These are phyloP conservation scores for Colletotrichum sp. DNA, from an alignment of 2,329 filamentous ascomycete species.

Conservation along the genomic window DNA sequence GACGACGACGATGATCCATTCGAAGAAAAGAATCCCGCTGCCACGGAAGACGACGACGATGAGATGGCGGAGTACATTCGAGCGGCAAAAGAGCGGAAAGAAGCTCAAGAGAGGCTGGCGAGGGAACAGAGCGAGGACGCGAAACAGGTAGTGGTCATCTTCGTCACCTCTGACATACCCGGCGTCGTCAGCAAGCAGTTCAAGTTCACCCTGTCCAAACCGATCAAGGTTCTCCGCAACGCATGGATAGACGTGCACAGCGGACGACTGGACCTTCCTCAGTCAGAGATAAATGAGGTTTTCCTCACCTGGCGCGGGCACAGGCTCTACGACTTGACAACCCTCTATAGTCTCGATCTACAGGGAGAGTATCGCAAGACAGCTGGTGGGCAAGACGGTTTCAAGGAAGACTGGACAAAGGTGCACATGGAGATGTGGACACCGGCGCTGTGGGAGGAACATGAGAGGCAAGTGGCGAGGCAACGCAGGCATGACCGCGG, in stretches of 20 bases:
- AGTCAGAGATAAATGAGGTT: slow-evolving; percentile 55
- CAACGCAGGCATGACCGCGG: slow-evolving; percentile 48
- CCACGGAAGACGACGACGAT: slow-evolving; percentile 32
- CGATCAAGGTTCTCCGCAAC: slow-evolving; percentile 68
- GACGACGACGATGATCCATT: slow-evolving; percentile 26
- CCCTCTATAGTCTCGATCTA: slow-evolving; percentile 71
- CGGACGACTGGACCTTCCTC: slow-evolving; percentile 35
- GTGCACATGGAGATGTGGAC: slow-evolving; percentile 84
- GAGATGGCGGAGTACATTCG: slow-evolving; percentile 51
- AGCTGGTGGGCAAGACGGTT: slow-evolving; percentile 41
- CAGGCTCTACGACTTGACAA: slow-evolving; percentile 77
- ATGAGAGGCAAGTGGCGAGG: slow-evolving; percentile 54
- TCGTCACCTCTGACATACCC: slow-evolving; percentile 68
- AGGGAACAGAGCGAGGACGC: slow-evolving; percentile 33
- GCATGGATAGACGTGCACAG: slow-evolving; percentile 72
- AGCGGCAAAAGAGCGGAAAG: slow-evolving; percentile 41
- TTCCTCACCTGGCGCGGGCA: slow-evolving; percentile 82
- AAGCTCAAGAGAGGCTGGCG: slow-evolving; percentile 45
- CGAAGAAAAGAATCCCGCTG: slow-evolving; percentile 3
- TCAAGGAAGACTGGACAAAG: slow-evolving; percentile 54
- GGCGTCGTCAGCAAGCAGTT: slow-evolving; percentile 61
- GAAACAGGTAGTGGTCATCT: slow-evolving; percentile 32
- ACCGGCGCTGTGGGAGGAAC: slow-evolving; percentile 59
- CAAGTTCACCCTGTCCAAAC: slow-evolving; percentile 69
- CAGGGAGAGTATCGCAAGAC: slow-evolving; percentile 44